Evolutionary conservation across 768 basidiomycete genomes (phyloP).

Genomic region (Russula ochroleuca): DNA sequence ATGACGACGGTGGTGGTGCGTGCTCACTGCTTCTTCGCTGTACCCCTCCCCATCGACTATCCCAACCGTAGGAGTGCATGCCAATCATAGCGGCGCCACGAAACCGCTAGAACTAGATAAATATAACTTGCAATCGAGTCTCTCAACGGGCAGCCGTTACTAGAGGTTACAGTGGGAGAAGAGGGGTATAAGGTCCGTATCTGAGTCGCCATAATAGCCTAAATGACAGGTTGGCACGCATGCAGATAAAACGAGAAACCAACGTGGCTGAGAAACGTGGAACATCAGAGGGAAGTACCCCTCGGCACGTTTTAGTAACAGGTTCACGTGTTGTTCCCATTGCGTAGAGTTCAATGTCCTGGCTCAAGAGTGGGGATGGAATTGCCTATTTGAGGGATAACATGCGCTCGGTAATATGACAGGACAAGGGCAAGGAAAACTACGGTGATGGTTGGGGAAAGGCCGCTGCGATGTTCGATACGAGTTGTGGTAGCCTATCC

Average conservation of each 20-base stretch:
- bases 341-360: background rate
- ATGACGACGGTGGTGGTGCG: background rate
- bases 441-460: slow-evolving; percentile 14
- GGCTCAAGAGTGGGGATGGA: background rate
- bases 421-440: background rate
- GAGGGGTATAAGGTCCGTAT: background rate
- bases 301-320: background rate
- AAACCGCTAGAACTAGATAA: background rate
- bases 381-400: background rate
- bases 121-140: background rate
- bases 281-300: background rate
- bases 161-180: background rate
- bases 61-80: background rate
- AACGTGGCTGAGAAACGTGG: background rate
- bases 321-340: background rate
- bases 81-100: background rate
- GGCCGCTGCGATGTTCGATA: slow-evolving; percentile 28
- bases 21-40: background rate
- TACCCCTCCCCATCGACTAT: background rate
- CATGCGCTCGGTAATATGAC: background rate
- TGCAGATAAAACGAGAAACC: background rate
- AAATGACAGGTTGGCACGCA: background rate
- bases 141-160: background rate
- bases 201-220: background rate
- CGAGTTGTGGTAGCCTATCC: slow-evolving; percentile 40